Base-by-base conservation (phyloP, 371 early-diverging fungal species). In the Sporodiniella umbellata region DNA sequence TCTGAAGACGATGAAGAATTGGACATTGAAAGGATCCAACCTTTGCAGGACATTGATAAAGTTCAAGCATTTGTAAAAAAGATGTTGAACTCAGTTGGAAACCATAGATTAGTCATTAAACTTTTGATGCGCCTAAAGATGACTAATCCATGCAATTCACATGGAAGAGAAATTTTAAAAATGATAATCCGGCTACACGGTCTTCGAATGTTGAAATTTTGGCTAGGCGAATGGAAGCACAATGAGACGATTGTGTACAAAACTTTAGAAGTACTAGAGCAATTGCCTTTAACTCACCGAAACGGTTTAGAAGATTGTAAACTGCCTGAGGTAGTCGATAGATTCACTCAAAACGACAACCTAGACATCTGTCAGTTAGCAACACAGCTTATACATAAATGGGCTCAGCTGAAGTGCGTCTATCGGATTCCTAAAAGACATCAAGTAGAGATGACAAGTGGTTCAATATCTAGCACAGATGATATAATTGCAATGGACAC, bases 291-390 rank as follows among this genome's bases (percentile, higher is more conserved):
- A 8, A 66, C 81, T 11, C 87, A 86, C 24, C 68, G 79, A 28
- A 89, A 87, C 58, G 81, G 87, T 1, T 63, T 89, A 5, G 89
- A 86, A 42, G 89, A 89, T 38, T 72, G 75, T 12, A 70, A 79
- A 21, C 68, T 84, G 55, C 69, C 75, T 45, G 78, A 78, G 17
- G 62, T 79, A 18, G 58, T 82, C 8, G 70, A 66, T 4, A 75
- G 62, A 25, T 56, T 79, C 12, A 66, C 66, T 0, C 53, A 60
- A 1, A 64, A 71, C 21, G 66, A 68, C 3, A 64, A 81, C 14
- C 57, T 65, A 23, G 55, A 62, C 0, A 72, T 81, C 39, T 53
- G 56, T 12, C 52, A 53, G 4, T 51, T 68, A 42, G 68, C 80
- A 4, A 50, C 55, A 7, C 56, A 53, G 4, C 62, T 84, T 6